Percentiles rank a stretch among this genome's conserved stretches.
phyloP scores from a whole-genome alignment of 163 green algal genomes.

The Chlamydomonas reinhardtii region DNA sequence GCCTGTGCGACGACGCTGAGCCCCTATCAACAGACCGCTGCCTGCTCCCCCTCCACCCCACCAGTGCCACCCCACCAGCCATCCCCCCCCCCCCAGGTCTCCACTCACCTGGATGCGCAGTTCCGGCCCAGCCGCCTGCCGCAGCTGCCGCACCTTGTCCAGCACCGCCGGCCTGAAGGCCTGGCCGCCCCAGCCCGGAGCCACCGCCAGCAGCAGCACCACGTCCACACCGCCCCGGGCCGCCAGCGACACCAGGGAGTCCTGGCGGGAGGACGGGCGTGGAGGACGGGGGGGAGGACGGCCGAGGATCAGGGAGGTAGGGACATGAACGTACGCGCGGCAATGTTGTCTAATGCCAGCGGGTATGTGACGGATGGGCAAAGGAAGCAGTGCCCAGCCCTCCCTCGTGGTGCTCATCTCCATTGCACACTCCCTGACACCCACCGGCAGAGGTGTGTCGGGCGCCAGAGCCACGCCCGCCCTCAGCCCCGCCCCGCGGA shows the following conservation, averaged over 20 bases:
- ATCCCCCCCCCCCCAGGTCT: no score
- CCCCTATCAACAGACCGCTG: no score
- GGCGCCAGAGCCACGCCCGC: conserved; percentile 82
- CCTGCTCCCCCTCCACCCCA: no score
- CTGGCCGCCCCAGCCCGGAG: conserved; percentile 92
- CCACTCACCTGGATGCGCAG: conserved; percentile 66
- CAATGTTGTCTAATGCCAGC: no score
- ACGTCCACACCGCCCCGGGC: conserved; percentile 8
- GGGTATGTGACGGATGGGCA: no score
- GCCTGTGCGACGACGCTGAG: no score
- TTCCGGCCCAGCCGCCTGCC: conserved; percentile 47
- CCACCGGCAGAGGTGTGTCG: conserved; percentile 60
- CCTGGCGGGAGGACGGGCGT: background rate
- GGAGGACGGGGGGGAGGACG: background rate
- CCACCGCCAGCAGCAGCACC: conserved; percentile 88
- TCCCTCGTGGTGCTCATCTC: no score
- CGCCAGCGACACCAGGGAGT: no score
- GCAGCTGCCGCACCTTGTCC: conserved; percentile 69
- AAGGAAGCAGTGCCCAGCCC: background rate
- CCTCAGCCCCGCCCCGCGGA: conserved; percentile 73
- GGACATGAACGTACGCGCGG: no score
- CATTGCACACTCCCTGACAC: no score
- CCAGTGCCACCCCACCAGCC: no score
- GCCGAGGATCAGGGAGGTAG: background rate
- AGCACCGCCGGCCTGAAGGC: conserved; percentile 80